Conservation (phyloP, 2,329 filamentous ascomycete species). For the Colletotrichum phormii region DNA sequence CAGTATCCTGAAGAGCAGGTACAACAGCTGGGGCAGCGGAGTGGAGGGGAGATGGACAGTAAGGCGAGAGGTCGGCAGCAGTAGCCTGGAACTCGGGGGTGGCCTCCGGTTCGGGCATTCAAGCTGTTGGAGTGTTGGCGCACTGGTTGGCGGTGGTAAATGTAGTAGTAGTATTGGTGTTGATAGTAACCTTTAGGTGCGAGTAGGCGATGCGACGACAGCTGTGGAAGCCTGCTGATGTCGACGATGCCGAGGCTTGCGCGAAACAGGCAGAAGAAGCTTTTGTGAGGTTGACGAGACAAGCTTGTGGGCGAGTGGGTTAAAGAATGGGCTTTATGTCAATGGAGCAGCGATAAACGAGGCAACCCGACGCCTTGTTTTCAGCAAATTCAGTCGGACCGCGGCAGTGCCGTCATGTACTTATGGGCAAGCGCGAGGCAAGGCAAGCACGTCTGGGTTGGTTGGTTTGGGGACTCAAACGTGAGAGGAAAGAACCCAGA, state of each 20-base stretch:
- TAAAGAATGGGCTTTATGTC: slow-evolving; percentile 27
- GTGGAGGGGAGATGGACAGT: slow-evolving; percentile 62
- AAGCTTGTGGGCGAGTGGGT: background rate
- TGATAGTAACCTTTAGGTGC: background rate
- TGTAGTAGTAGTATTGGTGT: background rate
- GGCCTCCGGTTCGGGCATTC: slow-evolving; percentile 55
- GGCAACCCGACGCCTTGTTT: slow-evolving; percentile 34
- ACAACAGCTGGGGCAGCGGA: slow-evolving; percentile 59
- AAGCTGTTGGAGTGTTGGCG: slow-evolving; percentile 40
- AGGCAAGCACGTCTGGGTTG: background rate
- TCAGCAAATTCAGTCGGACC: slow-evolving; percentile 11
- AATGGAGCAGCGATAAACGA: slow-evolving; percentile 5
- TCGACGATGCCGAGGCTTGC: slow-evolving; percentile 13
- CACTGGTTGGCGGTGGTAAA: slow-evolving; percentile 8
- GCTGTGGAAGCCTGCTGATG: background rate
- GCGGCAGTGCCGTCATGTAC: slow-evolving; percentile 14
- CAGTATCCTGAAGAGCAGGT: slow-evolving; percentile 63
- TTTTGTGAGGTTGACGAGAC: background rate
- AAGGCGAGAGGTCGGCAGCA: slow-evolving; percentile 64
- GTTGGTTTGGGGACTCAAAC: slow-evolving; percentile 8
- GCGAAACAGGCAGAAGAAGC: slow-evolving; percentile 13
- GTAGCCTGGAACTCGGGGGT: slow-evolving; percentile 60
- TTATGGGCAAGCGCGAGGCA: slow-evolving; percentile 8
- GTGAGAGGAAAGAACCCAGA: background rate
- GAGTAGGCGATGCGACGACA: background rate